Base-by-base conservation (phyloP, 2,329 filamentous ascomycete species). In the Pyricularia pennisetigena region DNA sequence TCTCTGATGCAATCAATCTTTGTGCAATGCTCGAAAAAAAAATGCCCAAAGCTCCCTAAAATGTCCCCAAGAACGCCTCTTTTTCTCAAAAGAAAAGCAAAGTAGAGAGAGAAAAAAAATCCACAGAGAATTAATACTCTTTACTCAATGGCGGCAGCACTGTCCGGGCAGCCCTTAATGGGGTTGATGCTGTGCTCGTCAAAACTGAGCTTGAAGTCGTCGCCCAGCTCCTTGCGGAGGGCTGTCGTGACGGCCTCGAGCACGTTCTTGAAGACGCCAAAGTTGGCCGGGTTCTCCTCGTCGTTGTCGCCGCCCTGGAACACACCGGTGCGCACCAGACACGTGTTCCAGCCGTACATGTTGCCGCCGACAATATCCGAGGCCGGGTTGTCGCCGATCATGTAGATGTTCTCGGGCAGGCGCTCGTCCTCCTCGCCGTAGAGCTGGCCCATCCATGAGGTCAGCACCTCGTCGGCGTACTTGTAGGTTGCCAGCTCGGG, bases 321-420 rank as follows among this genome's bases (percentile, higher is more conserved):
- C 65, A 93, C 90, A 79, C 90, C 90, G 0, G 90, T 93, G 75
- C 90, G 86, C 68, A 93, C 90, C 68, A 93, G 79, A 75, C 90
- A 92, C 3, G 90, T 92, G 80, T 93, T 93, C 90, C 90, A 93
- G 70, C 89, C 89, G 78, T 93, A 92, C 85, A 89, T 90, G 83
- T 93, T 93, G 70, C 90, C 90, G 70, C 90, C 90, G 71, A 90
- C 83, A 74, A 92, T 91, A 75, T 92, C 89, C 29, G 87, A 90
- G 29, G 87, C 87, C 7, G 89, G 89, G 81, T 91, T 92, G 78
- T 92, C 89, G 71, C 89, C 89, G 68, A 92, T 81, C 89, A 92
- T 92, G 83, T 92, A 92, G 76, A 91, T 82, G 79, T 91, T 90
- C 76, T 86, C 77, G 4, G 89, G 88, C 61, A 91, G 80, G 70